Conservation (phyloP, 2,329 filamentous ascomycete genomes). For the Sarocladium brachiariae region DNA sequence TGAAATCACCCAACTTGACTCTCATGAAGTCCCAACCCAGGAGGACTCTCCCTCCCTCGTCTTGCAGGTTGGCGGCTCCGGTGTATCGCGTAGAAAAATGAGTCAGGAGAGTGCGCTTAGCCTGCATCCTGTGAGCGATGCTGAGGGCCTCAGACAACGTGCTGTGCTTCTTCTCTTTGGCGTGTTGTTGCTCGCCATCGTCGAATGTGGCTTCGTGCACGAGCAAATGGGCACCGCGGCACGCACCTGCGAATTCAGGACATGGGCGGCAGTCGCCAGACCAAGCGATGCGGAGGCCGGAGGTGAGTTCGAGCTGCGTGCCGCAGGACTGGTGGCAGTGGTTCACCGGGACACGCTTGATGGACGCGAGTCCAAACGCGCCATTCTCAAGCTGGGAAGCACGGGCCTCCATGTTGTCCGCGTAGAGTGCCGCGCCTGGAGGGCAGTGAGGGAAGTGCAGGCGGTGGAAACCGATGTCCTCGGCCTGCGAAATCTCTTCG, state of each 20-base stretch:
- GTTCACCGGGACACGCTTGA: conserved; percentile 61
- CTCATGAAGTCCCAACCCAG: conserved; percentile 77
- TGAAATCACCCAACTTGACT: conserved; percentile 63
- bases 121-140: conserved; percentile 71
- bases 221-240: conserved; percentile 69
- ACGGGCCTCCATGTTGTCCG: background rate
- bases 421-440: background rate
- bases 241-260: conserved; percentile 60
- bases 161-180: conserved; percentile 80
- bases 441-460: conserved; percentile 28
- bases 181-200: conserved; percentile 72
- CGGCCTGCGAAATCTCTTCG: conserved; percentile 69
- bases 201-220: conserved; percentile 97
- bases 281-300: conserved; percentile 81
- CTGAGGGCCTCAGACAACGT: conserved; percentile 81
- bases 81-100: conserved; percentile 92
- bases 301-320: conserved; percentile 68
- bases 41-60: conserved; percentile 39
- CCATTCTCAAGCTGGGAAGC: conserved; percentile 16
- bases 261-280: conserved; percentile 90
- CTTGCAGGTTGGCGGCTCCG: conserved; percentile 15
- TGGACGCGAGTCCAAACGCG: conserved; percentile 54
- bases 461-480: conserved; percentile 64
- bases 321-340: conserved; percentile 80
- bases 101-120: conserved; percentile 74